These are phyloP conservation scores for Coemansia sp. DNA, from an alignment of 192 early-diverging fungal species.

Conservation along the genomic window DNA sequence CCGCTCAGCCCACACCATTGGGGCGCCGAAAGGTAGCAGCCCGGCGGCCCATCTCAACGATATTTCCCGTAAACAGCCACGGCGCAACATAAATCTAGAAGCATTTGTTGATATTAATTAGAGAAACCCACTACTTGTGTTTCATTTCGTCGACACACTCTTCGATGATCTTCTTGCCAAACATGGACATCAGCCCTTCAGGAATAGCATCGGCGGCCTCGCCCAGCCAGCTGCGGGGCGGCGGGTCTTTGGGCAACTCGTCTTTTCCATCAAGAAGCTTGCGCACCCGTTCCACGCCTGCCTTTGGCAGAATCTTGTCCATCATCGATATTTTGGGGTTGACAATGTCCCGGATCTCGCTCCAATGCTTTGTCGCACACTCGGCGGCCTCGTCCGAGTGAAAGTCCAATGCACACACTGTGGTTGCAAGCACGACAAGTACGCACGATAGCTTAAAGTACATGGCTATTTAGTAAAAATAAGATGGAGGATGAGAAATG, in stretches of 20 bases:
- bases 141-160: slow-evolving; percentile 31
- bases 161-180: slow-evolving; percentile 43
- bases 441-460: slow-evolving; percentile 9
- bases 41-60: slow-evolving; percentile 35
- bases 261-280: slow-evolving; percentile 17
- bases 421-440: not conserved
- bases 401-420: slow-evolving; percentile 24
- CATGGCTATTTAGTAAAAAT: no score
- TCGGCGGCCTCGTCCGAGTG: slow-evolving; percentile 30
- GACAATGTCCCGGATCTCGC: slow-evolving; percentile 24
- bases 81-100: not conserved
- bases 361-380: slow-evolving; percentile 35
- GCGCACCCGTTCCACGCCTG: slow-evolving; percentile 14
- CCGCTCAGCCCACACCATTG: not conserved
- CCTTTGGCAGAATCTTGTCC: slow-evolving; percentile 15
- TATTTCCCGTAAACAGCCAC: slow-evolving; percentile 12
- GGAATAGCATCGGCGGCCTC: slow-evolving; percentile 39
- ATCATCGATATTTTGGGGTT: slow-evolving; percentile 36
- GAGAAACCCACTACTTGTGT: not conserved
- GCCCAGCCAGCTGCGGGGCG: slow-evolving; percentile 31
- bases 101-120: no score
- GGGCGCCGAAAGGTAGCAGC: slow-evolving; percentile 11
- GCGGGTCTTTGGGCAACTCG: slow-evolving; percentile 26
- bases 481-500: not conserved
- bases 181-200: slow-evolving; percentile 23